phyloP scores from a whole-genome alignment of 306 rosid species.

The Cercis canadensis region DNA sequence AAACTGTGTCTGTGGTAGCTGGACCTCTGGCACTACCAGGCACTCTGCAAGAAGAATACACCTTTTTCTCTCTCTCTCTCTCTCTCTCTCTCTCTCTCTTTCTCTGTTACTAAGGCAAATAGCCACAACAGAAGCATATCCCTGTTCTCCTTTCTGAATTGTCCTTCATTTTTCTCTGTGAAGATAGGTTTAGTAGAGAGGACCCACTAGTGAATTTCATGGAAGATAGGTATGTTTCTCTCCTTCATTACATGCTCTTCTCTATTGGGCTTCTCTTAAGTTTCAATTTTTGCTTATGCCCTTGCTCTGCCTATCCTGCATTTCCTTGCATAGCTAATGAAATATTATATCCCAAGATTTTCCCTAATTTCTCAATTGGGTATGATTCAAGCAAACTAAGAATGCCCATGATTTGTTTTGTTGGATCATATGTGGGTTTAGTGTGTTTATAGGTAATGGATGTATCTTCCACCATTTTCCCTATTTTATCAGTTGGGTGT shows the following conservation, averaged over 20 bases:
- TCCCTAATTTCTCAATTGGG: not conserved
- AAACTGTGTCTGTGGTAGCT: constrained; percentile 33
- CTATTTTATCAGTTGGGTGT: not conserved
- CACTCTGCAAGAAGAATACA: not conserved
- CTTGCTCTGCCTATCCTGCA: constrained; percentile 9
- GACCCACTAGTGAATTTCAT: constrained; percentile 32
- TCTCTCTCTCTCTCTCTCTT: constrained; percentile 21
- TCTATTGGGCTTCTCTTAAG: constrained; percentile 13
- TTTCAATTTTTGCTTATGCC: constrained; percentile 22
- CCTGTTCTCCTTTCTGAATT: not conserved
- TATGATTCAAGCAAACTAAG: constrained; percentile 18
- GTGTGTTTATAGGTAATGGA: too few species aligned
- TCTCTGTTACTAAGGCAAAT: not conserved
- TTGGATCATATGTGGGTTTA: not conserved
- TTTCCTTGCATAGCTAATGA: not conserved
- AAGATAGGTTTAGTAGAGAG: not conserved
- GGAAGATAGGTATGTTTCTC: constrained; percentile 46
- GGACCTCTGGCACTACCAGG: constrained; percentile 32
- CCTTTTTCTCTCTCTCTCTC: constrained; percentile 11
- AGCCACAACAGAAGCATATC: not conserved
- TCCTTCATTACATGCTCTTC: constrained; percentile 24
- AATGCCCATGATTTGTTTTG: not conserved
- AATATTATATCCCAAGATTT: not conserved
- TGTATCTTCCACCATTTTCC: not conserved
- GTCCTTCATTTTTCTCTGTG: not conserved